Conservation (phyloP, 2,329 filamentous ascomycete species). For the Paraconiothyrium brasiliense region DNA sequence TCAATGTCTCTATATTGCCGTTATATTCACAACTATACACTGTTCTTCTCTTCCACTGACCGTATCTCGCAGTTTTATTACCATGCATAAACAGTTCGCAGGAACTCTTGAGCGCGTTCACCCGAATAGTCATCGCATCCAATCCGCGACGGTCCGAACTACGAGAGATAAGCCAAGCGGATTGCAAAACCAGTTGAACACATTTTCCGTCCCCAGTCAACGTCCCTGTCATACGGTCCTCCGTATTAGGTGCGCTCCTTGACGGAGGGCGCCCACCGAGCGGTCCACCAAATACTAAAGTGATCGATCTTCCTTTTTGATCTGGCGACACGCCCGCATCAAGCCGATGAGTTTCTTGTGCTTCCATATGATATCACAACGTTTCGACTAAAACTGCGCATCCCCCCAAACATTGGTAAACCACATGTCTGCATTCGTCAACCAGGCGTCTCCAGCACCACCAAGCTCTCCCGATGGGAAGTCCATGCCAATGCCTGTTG, state of each 20-base stretch:
- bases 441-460: conserved; percentile 16
- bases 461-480: conserved; percentile 7
- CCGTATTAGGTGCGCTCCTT: neutral
- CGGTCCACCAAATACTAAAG: neutral
- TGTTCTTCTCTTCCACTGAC: too few species aligned
- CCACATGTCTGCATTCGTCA: conserved; percentile 21
- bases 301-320: neutral
- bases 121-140: too few species aligned
- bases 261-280: neutral
- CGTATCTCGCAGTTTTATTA: too few species aligned
- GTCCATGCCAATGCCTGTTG: conserved; percentile 4
- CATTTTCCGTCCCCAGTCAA: neutral
- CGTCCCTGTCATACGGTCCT: too few species aligned
- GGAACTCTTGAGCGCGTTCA: too few species aligned
- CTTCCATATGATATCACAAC: neutral
- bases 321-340: neutral
- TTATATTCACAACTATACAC: too few species aligned
- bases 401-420: conserved; percentile 24
- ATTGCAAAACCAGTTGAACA: neutral
- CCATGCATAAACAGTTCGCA: too few species aligned
- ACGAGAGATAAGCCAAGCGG: too few species aligned
- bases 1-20: too few species aligned
- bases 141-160: too few species aligned
- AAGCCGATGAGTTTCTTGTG: neutral
- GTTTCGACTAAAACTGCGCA: neutral